Base-by-base conservation (phyloP, 1,284 basidiomycete genomes). In the Kalmanozyma brasiliensis region DNA sequence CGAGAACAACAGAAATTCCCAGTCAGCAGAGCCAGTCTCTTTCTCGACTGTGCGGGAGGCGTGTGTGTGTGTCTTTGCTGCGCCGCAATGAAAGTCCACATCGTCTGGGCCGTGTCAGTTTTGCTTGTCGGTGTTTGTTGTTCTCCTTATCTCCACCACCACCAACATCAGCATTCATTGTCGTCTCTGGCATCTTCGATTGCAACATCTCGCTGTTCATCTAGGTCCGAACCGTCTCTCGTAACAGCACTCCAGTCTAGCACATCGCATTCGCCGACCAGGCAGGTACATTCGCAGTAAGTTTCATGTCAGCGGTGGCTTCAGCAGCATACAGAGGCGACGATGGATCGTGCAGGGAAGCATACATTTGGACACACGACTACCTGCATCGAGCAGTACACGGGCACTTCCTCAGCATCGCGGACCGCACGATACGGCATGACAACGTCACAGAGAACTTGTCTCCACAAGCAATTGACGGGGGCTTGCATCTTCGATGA, bases 261-360 rank as follows among this genome's bases (percentile, higher is more conserved):
- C 37, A 49, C 22, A 19, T n/a, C 30, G 33, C 49, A 45, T 29
- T 42, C 42, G 62, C 55, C 62, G 41, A 45, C 22, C 41, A 55
- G 62, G 59, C 59, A 62, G 42, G 49, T 33, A 36, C 33, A 43
- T 16, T 51, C 35, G 59, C 52, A 62, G 59, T 62, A 51, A 62
- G 59, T 62, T 22, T 36, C 52, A 44, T 47, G 6, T 52, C 45
- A 26, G 30, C 49, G 5, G 8, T 16, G 34, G 23, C 34, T 9
- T 26, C 29, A 44, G 19, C 19, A 34, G 32, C 43, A 44, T 44
- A 23, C 20, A 0, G 29, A 14, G 22, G 30, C 43, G 43, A 33
- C 30, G 30, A 11, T 2, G 4, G 17, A 5, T 7, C 26, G n/a
- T n/a, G n/a, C n/a, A n/a, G n/a, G n/a, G n/a, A n/a, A n/a, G n/a